These are phyloP conservation scores for Eucalyptus camaldulensis DNA, from an alignment of 345 rosid species.

Conservation along the genomic window DNA sequence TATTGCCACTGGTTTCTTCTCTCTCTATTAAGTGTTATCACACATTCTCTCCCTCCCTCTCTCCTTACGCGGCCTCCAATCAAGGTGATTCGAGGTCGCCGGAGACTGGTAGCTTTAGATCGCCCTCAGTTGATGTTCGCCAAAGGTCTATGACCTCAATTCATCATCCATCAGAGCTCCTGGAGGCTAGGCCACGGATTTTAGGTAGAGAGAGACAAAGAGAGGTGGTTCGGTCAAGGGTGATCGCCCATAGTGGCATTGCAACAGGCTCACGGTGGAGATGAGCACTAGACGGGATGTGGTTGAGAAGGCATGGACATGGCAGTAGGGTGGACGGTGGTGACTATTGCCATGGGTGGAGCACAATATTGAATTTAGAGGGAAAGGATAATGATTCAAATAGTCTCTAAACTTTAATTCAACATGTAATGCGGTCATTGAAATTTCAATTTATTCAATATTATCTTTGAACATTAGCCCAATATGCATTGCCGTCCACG, in stretches of 20 bases:
- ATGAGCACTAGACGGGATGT: neutral
- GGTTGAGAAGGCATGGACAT: neutral
- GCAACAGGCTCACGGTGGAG: neutral
- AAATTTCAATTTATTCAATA: neutral
- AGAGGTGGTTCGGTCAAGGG: neutral
- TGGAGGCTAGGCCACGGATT: neutral
- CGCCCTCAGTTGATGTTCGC: neutral
- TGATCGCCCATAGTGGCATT: neutral
- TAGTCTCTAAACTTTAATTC: too few relatives aligned
- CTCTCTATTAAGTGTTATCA: neutral
- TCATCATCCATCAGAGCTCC: neutral
- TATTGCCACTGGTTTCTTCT: neutral
- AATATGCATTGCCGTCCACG: too few relatives aligned
- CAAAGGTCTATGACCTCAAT: neutral
- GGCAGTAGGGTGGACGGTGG: neutral
- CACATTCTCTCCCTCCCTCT: too few relatives aligned
- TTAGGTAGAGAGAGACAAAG: neutral
- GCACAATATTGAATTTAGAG: neutral
- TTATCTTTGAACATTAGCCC: too few relatives aligned
- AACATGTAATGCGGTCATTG: accelerated
- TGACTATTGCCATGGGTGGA: neutral
- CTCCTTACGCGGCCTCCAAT: neutral
- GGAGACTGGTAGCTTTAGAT: neutral
- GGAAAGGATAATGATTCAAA: neutral
- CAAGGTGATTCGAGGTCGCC: neutral